phyloP scores from a whole-genome alignment of 768 basidiomycete species.

The Pleurotus platypus region DNA sequence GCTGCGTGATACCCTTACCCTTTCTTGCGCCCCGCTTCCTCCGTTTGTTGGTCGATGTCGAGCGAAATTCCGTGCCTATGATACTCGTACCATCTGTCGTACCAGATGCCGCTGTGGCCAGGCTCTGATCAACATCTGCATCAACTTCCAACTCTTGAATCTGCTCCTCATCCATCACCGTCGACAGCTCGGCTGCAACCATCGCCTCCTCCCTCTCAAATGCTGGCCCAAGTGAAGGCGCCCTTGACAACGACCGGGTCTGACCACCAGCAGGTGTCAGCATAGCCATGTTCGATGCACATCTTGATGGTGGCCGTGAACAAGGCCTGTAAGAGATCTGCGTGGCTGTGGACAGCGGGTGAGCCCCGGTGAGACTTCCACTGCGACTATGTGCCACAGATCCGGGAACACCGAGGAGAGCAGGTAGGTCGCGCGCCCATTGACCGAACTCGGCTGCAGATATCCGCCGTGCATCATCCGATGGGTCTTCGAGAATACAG shows the following conservation, averaged over 20 bases:
- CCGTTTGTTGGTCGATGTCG: slow-evolving; percentile 72
- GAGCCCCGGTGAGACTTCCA: slow-evolving; percentile 59
- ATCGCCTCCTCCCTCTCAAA: slow-evolving; percentile 40
- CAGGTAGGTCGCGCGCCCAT: slow-evolving; percentile 84
- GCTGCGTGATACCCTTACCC: slow-evolving; percentile 54
- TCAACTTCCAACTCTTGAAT: slow-evolving; percentile 33
- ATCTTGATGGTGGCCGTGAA: slow-evolving; percentile 57
- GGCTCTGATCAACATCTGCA: slow-evolving; percentile 22
- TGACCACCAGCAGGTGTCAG: slow-evolving; percentile 48
- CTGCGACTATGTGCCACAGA: slow-evolving; percentile 55
- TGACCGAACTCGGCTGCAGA: slow-evolving; percentile 80
- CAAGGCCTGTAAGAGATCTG: slow-evolving; percentile 71
- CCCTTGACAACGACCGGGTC: slow-evolving; percentile 58
- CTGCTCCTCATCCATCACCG: slow-evolving; percentile 51
- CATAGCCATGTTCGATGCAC: slow-evolving; percentile 31
- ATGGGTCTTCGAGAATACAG: slow-evolving; percentile 65
- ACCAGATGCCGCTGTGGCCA: slow-evolving; percentile 3
- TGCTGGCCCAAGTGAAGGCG: slow-evolving; percentile 56
- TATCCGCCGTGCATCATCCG: slow-evolving; percentile 64
- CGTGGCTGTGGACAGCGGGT: slow-evolving; percentile 57
- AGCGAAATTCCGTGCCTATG: slow-evolving; percentile 43
- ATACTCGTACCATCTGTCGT: slow-evolving; percentile 1
- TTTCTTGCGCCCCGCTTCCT: slow-evolving; percentile 85
- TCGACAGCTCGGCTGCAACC: slow-evolving; percentile 45
- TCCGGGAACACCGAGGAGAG: slow-evolving; percentile 50